Conservation (phyloP, 2,329 filamentous ascomycete genomes). For the Fusarium annulatum region DNA sequence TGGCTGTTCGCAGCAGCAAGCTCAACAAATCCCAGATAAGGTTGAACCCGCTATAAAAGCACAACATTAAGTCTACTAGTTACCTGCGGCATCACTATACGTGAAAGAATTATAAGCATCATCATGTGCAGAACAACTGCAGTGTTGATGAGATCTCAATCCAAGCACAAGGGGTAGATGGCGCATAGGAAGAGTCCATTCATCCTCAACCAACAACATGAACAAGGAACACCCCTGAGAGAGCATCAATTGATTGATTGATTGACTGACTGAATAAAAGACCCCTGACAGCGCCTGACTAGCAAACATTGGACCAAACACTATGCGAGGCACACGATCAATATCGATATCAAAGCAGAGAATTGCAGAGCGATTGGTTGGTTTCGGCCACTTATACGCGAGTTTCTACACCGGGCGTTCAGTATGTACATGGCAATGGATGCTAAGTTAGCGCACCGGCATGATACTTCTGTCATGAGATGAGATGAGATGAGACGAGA, state of each 20-base stretch:
- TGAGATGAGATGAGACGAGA: slow-evolving; percentile 7
- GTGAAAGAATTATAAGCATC: not conserved
- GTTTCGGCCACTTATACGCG: slow-evolving; percentile 15
- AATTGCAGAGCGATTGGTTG: slow-evolving; percentile 35
- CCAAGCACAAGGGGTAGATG: slow-evolving; percentile 36
- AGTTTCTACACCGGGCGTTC: slow-evolving; percentile 21
- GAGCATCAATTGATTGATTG: slow-evolving; percentile 8
- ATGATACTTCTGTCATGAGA: slow-evolving; percentile 37
- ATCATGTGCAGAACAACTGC: slow-evolving; percentile 17
- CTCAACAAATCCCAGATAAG: slow-evolving; percentile 23
- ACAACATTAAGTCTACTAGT: slow-evolving; percentile 1
- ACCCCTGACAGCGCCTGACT: slow-evolving; percentile 40
- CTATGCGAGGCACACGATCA: not conserved
- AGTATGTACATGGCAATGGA: slow-evolving; percentile 3
- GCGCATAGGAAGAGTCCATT: slow-evolving; percentile 18
- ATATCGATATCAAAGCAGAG: slow-evolving; percentile 9
- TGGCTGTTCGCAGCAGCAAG: not conserved
- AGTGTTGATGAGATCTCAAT: slow-evolving; percentile 43
- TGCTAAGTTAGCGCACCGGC: slow-evolving; percentile 9
- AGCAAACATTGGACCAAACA: slow-evolving; percentile 41
- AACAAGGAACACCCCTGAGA: slow-evolving; percentile 19
- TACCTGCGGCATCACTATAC: not conserved
- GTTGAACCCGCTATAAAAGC: slow-evolving; percentile 28
- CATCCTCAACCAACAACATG: not conserved
- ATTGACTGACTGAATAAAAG: not conserved